Evolutionary conservation across 345 rosid genomes (phyloP), one percentile per base, ranked within the genome.

Genomic region (Eucalyptus tenuipes): DNA sequence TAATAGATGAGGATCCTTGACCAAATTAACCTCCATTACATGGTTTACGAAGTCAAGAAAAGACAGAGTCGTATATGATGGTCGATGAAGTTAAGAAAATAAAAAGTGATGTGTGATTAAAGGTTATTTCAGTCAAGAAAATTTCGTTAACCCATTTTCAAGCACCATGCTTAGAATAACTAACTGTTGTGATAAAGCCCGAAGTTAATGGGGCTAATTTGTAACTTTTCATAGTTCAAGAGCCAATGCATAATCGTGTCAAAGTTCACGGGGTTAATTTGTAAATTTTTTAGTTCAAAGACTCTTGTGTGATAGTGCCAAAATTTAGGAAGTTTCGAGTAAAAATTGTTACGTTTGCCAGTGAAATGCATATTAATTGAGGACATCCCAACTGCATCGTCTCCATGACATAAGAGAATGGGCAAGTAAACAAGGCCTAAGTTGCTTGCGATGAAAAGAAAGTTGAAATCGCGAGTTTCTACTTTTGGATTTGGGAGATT

Each of bases 321-420:
- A 64, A n/a, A 14, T 64, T 14, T n/a, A 14, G 37, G 75, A 2
- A 40, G 37, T 64, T 61, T 66, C 1, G 5, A 66, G 3, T 33
- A 66, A 31, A 61, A 27, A 3, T n/a, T 31, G 3, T n/a, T 15
- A 2, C 1, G 2, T 64, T 66, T 66, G 20, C 22, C 15, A n/a
- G 10, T 66, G 10, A 0, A 7, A 31, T 66, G 22, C 79, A 7
- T n/a, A 66, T 1, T 6, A 2, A 2, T 8, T 17, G 29, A 37
- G 18, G 45, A 71, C 3, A 5, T 75, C 27, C 2, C 0, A 5
- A 10, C 2, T 11, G 0, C 47, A 20, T 75, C 27, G 4, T 40
- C 15, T 20, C 15, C 47, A 20, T 75, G 45, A 40, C 47, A 17
- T 20, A 37, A 6, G 4, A 71, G 2, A 0, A n/a, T 2, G 7